A percentile compares a stretch with the other conserved stretches of the same genome.
phyloP scores from a whole-genome alignment of 2,329 filamentous ascomycete species.

The Exophiala sideris region DNA sequence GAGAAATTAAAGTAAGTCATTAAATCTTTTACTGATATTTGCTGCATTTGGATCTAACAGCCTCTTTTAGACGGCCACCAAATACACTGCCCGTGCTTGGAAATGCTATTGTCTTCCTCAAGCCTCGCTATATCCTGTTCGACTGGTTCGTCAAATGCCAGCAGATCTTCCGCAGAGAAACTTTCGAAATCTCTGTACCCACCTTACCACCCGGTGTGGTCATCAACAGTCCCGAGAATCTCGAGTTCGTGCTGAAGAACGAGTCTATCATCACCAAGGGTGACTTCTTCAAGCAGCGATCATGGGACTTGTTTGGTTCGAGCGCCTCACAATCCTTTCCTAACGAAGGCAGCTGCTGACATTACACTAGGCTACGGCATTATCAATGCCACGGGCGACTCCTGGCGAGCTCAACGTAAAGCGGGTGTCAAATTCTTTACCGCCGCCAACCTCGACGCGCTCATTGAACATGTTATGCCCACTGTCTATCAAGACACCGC shows the following conservation, averaged over 20 bases:
- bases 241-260: conserved; percentile 62
- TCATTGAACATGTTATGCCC: conserved; percentile 58
- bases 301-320: conserved; percentile 60
- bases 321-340: not conserved
- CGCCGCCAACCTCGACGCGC: conserved; percentile 53
- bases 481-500: conserved; percentile 47
- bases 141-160: conserved; percentile 62
- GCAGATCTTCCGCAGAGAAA: conserved; percentile 55
- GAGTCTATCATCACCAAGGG: conserved; percentile 62
- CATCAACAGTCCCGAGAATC: conserved; percentile 59
- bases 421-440: conserved; percentile 59
- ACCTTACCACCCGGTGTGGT: conserved; percentile 61
- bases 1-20: conserved; percentile 18
- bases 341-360: not conserved
- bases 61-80: conserved; percentile 22
- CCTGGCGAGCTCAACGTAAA: conserved; percentile 62
- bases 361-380: conserved; percentile 54
- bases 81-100: conserved; percentile 50
- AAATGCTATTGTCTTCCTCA: conserved; percentile 61
- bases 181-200: conserved; percentile 61
- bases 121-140: conserved; percentile 58
- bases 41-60: not conserved
- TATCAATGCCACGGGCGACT: conserved; percentile 63
- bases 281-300: conserved; percentile 57
- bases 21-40: not conserved